Base-by-base conservation (phyloP, 345 rosid genomes). In the Garcia nutans region DNA sequence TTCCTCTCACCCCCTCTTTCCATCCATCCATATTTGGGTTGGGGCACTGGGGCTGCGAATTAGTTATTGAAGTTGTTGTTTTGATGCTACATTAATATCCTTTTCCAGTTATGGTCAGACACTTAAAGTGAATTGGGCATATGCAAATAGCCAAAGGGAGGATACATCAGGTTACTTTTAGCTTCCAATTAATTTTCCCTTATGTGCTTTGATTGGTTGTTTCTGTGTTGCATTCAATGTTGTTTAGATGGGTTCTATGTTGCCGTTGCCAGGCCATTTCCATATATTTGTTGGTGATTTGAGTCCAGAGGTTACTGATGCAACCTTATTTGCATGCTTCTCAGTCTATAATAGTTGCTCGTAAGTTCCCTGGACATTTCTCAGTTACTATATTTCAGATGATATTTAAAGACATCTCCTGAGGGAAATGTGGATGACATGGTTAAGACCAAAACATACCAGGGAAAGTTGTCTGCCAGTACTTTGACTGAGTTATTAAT, bases 81-180 rank as follows among this genome's bases (percentile, higher is more conserved):
- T 55, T 75, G 8, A 55, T 75, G 16, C 49, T 66, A 1, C 37
- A 28, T 49, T 22, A 20, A 69, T n/a, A 58, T 72, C 22, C 41
- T 57, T 70, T 69, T 28, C 44, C 23, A 77, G 80, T 23, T 77
- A 69, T 19, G 75, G 71, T 7, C 71, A 77, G 50, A 54, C 71
- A 7, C 62, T 77, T 24, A 77, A 77, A 64, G 80, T 77, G 59
- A 77, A 77, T 55, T 77, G 80, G 71, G 75, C 80, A 20, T 77
- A 77, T 71, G 80, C 71, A 4, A 77, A 65, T 42, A 77, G 75
- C 60, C 71, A 77, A 71, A 55, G 72, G 22, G 72, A 69, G 72
- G 72, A 69, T 52, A 69, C 72, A 69, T 69, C 60, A 69, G 72
- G 72, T 49, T 13, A 70, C 45, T 47, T 74, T n/a, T 23, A 42